phyloP scores from a whole-genome alignment of 2,329 filamentous ascomycete species.

The Cryoendolithus antarcticus region DNA sequence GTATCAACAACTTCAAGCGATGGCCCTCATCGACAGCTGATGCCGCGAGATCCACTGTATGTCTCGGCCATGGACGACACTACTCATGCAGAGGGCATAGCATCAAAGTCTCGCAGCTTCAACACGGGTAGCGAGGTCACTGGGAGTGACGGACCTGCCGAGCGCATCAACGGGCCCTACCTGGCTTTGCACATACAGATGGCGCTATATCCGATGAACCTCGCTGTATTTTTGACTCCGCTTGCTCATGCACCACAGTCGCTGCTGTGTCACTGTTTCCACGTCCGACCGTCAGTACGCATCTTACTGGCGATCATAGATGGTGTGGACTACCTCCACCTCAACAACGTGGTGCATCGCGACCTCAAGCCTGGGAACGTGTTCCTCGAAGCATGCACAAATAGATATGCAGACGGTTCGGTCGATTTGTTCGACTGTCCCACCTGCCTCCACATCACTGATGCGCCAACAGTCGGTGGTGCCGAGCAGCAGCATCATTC shows the following conservation, averaged over 20 bases:
- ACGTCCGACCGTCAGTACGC: slow-evolving; percentile 42
- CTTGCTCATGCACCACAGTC: slow-evolving; percentile 4
- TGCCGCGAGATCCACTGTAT: too few species aligned
- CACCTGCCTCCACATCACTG: slow-evolving; percentile 25
- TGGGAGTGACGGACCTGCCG: too few species aligned
- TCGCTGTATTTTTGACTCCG: slow-evolving; percentile 43
- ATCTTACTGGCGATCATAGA: slow-evolving; percentile 49
- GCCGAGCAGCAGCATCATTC: background rate
- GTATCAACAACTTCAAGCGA: too few species aligned
- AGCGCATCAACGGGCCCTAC: background rate
- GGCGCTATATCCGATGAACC: slow-evolving; percentile 50
- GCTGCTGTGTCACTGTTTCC: slow-evolving; percentile 47
- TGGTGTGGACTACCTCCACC: slow-evolving; percentile 53
- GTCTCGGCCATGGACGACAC: too few species aligned
- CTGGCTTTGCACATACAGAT: slow-evolving; percentile 56
- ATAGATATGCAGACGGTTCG: slow-evolving; percentile 23
- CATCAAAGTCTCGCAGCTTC: too few species aligned
- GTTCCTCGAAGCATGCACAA: slow-evolving; percentile 42
- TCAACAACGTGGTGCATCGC: slow-evolving; percentile 48
- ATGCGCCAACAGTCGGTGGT: too few species aligned
- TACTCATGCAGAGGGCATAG: too few species aligned
- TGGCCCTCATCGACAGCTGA: too few species aligned
- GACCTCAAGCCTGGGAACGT: slow-evolving; percentile 59
- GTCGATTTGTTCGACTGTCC: slow-evolving; percentile 36
- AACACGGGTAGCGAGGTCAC: too few species aligned